Percentiles rank a stretch among this genome's conserved stretches.
Evolutionary conservation across 176 grass and related monocot species (phyloP).

Genomic region (Leersia perrieri): DNA sequence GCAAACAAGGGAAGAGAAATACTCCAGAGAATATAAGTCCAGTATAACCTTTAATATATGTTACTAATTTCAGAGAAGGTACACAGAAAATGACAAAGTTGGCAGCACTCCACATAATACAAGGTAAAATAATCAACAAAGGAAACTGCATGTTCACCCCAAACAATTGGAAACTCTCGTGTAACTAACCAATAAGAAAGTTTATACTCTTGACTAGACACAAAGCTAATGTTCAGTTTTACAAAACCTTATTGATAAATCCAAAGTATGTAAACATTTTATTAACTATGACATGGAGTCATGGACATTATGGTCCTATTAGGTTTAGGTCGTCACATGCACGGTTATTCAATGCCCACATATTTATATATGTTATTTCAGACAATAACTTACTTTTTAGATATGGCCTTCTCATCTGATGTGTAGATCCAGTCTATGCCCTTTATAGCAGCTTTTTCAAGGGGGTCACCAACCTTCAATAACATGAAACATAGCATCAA

Average conservation of each 20-base stretch:
- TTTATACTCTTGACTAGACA: neutral
- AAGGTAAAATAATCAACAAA: neutral
- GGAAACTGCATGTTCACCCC: neutral
- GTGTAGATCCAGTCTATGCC: slow-evolving; percentile 99
- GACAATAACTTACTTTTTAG: slow-evolving; percentile 67
- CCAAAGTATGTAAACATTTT: neutral
- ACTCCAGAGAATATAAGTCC: neutral
- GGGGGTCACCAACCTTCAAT: slow-evolving; percentile 94
- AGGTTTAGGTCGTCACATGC: neutral
- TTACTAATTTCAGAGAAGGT: neutral
- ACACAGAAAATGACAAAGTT: no score
- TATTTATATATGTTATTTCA: slow-evolving; percentile 18
- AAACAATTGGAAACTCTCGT: neutral
- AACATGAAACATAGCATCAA: slow-evolving; percentile 37
- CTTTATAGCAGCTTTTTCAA: slow-evolving; percentile 96
- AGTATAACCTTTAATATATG: neutral
- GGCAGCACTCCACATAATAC: slow-evolving; percentile 1
- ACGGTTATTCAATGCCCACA: neutral
- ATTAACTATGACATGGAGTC: neutral
- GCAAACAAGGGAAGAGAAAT: neutral
- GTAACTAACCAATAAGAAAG: neutral
- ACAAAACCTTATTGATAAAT: neutral
- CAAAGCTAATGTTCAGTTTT: neutral
- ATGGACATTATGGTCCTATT: slow-evolving; percentile 13
- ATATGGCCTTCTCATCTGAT: slow-evolving; percentile 92